Evolutionary conservation across 2,329 filamentous ascomycete species (phyloP).

Genomic region (Akanthomyces muscarius): DNA sequence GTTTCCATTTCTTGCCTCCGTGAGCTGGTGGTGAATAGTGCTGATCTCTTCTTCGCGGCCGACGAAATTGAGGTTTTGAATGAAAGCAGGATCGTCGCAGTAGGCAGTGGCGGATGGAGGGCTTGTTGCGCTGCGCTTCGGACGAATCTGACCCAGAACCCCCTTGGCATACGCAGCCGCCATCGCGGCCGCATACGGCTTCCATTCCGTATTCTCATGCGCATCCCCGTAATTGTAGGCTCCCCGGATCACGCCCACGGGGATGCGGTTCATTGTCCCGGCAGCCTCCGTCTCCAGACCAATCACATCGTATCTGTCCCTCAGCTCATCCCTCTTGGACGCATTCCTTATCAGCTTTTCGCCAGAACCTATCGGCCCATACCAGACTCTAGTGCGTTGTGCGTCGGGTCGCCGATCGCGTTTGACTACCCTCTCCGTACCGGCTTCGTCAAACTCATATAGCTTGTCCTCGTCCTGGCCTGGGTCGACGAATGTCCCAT

Average conservation of each 20-base stretch:
- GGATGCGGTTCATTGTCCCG: conserved; percentile 21
- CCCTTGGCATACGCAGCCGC: conserved; percentile 30
- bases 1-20: too few species aligned
- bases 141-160: conserved; percentile 18
- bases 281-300: conserved; percentile 31
- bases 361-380: conserved; percentile 30
- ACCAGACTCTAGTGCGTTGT: conserved; percentile 30
- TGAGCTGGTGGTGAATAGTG: too few species aligned
- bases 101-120: too few species aligned
- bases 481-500: conserved; percentile 29
- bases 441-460: conserved; percentile 19
- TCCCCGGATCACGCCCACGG: conserved; percentile 28
- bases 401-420: too few species aligned
- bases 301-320: conserved; percentile 27
- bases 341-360: conserved; percentile 28
- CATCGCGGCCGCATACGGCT: conserved; percentile 31
- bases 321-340: conserved; percentile 23
- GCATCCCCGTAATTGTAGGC: conserved; percentile 31
- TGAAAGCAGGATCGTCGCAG: too few species aligned
- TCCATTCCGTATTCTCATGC: conserved; percentile 31
- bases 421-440: background rate
- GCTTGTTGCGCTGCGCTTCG: too few species aligned
- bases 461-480: conserved; percentile 29
- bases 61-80: too few species aligned
- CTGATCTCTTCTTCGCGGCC: too few species aligned